A percentile compares a stretch with the other conserved stretches of the same genome.
These are phyloP conservation scores for Craterostigma plantagineum DNA, from an alignment of 257 asterid genomes.

Conservation along the genomic window DNA sequence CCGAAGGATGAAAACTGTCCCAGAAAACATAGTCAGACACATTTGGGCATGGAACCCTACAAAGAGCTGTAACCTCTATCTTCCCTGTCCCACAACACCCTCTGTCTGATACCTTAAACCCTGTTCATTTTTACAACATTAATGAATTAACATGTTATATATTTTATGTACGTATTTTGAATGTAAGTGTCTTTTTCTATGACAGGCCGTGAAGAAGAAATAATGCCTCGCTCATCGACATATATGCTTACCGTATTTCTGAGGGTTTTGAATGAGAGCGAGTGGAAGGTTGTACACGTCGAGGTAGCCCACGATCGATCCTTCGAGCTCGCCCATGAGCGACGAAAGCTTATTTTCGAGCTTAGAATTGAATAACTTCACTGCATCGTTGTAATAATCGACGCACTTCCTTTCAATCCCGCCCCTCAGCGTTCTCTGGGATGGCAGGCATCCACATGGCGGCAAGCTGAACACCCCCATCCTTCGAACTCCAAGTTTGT, in stretches of 20 bases:
- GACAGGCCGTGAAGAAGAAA: too few species aligned
- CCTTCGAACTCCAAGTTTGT: slow-evolving; percentile 32
- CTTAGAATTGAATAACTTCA: slow-evolving; percentile 19
- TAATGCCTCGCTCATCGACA: too few species aligned
- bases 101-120: too few species aligned
- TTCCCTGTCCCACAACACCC: too few species aligned
- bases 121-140: too few species aligned
- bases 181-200: too few species aligned
- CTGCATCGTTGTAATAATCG: slow-evolving; percentile 19
- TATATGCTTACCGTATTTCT: slow-evolving; percentile 24
- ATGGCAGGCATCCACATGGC: slow-evolving; percentile 35
- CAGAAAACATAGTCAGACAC: too few species aligned
- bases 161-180: too few species aligned
- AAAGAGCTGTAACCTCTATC: too few species aligned
- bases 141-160: too few species aligned
- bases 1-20: too few species aligned
- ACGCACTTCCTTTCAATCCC: slow-evolving; percentile 10
- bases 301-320: slow-evolving; percentile 21
- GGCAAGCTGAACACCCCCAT: slow-evolving; percentile 20
- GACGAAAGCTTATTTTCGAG: slow-evolving; percentile 14
- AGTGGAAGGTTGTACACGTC: slow-evolving; percentile 23
- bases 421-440: slow-evolving; percentile 31
- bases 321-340: slow-evolving; percentile 15
- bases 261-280: slow-evolving; percentile 27
- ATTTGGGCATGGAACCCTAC: too few species aligned